phyloP scores from a whole-genome alignment of 805 yeast species.

The Saccharomycopsis lassenensis region DNA sequence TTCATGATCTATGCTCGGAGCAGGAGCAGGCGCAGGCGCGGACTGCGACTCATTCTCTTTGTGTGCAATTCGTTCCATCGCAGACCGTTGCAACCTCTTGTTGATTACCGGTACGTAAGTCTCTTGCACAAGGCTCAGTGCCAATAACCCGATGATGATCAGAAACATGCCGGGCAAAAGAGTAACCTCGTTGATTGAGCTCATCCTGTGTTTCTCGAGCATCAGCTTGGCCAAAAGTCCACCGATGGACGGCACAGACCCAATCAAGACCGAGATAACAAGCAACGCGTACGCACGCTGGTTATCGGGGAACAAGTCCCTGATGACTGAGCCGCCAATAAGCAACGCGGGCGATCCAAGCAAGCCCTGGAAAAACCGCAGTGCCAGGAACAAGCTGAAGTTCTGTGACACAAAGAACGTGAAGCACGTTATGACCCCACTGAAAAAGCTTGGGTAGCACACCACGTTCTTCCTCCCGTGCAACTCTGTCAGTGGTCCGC shows the following conservation, averaged over 20 bases:
- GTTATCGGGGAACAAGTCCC: constrained; percentile 11
- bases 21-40: not conserved
- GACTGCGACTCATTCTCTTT: not conserved
- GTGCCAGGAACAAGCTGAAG: constrained; percentile 3
- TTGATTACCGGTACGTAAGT: constrained; percentile 12
- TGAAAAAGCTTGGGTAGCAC: constrained; percentile 8
- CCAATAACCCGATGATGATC: constrained; percentile 4
- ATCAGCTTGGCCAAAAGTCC: constrained; percentile 5
- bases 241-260: constrained; percentile 11
- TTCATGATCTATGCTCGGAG: not conserved
- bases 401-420: not conserved
- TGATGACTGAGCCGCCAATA: constrained; percentile 11
- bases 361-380: constrained; percentile 8
- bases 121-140: constrained; percentile 10
- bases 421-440: constrained; percentile 7
- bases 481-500: constrained; percentile 15
- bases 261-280: constrained; percentile 7
- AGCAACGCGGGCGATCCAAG: constrained; percentile 15
- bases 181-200: constrained; percentile 3
- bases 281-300: constrained; percentile 7
- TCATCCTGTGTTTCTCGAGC: constrained; percentile 1
- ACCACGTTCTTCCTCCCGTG: constrained; percentile 14
- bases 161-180: constrained; percentile 13
- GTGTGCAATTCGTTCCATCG: not conserved
- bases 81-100: constrained; percentile 4